Base-by-base conservation (phyloP, 495 filamentous ascomycete genomes). In the Rhypophila decipiens region DNA sequence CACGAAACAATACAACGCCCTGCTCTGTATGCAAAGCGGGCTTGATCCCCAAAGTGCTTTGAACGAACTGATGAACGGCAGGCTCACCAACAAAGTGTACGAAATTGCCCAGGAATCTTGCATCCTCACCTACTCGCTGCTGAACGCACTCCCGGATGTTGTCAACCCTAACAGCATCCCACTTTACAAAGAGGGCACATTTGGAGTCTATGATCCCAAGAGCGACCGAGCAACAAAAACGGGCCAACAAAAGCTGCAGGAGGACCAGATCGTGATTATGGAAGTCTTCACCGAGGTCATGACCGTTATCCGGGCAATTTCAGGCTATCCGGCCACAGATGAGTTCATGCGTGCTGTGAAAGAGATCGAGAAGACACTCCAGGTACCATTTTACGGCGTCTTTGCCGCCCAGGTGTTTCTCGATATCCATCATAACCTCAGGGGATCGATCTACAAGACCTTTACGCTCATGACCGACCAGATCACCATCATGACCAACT, bases 341-440 rank as follows among this genome's bases (percentile, higher is more conserved):
- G 66, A 71, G 41, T 60, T 73, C 24, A 46, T 64, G n/a, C 61
- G 66, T 4, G 61, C 61, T 0, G 41, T 72, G 24, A 46, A 45
- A 19, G 50, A 64, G 37, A 41, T 65, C 27, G 46, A 36, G 19
- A 39, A 48, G 11, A 61, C 59, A 1, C 20, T 39, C 21, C 5
- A 55, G 3, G 34, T 68, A 2, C 42, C 67, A 5, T 43, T 69
- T 2, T 61, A 56, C 38, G 49, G 60, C 2, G 58, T 70, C 1
- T 70, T 73, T 39, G 62, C 69, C 20, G 57, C 57, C 2, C 69
- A 72, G 17, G 37, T 63, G n/a, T 72, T 63, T 34, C 57, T 72
- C 4, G 67, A 73, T 31, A 65, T 63, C n/a, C 60, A 64, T 37
- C 62, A 71, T 38, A 46, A 36, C 1, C 51, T 72, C 2, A 39